A percentile compares a stretch with the other conserved stretches of the same genome.
phyloP scores from a whole-genome alignment of 768 basidiomycete species.

The Tricholoma sp. region DNA sequence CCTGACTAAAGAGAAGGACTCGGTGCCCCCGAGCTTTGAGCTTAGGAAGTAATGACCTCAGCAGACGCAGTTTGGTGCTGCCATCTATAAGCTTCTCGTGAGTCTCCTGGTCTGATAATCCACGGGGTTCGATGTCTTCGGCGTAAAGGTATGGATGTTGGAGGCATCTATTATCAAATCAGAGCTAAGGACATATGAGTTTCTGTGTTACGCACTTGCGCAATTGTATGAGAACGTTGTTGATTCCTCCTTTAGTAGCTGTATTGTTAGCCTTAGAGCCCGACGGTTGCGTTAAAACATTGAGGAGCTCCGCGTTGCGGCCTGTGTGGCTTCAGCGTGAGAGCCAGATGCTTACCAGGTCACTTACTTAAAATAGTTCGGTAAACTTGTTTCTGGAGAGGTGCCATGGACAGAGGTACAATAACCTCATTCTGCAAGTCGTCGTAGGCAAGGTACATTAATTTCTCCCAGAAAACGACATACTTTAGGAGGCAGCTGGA shows the following conservation, averaged over 20 bases:
- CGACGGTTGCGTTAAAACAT: slow-evolving; percentile 47
- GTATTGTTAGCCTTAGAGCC: slow-evolving; percentile 24
- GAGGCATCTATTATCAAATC: slow-evolving; percentile 51
- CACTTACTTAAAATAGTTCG: slow-evolving; percentile 72
- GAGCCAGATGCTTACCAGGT: slow-evolving; percentile 7
- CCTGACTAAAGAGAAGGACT: slow-evolving; percentile 89
- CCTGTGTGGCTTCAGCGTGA: slow-evolving; percentile 33
- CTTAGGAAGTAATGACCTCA: slow-evolving; percentile 76
- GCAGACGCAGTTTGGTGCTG: slow-evolving; percentile 79
- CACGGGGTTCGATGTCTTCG: slow-evolving; percentile 71
- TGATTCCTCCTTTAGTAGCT: slow-evolving; percentile 53
- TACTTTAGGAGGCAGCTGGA: slow-evolving; percentile 91
- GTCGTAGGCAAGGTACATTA: slow-evolving; percentile 1
- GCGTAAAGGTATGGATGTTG: slow-evolving; percentile 91
- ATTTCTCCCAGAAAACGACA: background rate
- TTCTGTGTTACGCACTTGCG: slow-evolving; percentile 55
- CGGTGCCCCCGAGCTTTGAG: slow-evolving; percentile 83
- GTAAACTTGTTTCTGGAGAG: slow-evolving; percentile 85
- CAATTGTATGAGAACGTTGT: slow-evolving; percentile 84
- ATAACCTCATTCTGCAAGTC: slow-evolving; percentile 76
- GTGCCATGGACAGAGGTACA: slow-evolving; percentile 84
- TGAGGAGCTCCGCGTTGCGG: slow-evolving; percentile 65
- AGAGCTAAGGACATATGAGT: background rate
- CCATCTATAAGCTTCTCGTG: slow-evolving; percentile 80
- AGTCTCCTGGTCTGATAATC: slow-evolving; percentile 48